Evolutionary conservation across 257 asterid genomes (phyloP), one percentile per base, ranked within the genome.

Genomic region (Nicotiana obtusifolia): DNA sequence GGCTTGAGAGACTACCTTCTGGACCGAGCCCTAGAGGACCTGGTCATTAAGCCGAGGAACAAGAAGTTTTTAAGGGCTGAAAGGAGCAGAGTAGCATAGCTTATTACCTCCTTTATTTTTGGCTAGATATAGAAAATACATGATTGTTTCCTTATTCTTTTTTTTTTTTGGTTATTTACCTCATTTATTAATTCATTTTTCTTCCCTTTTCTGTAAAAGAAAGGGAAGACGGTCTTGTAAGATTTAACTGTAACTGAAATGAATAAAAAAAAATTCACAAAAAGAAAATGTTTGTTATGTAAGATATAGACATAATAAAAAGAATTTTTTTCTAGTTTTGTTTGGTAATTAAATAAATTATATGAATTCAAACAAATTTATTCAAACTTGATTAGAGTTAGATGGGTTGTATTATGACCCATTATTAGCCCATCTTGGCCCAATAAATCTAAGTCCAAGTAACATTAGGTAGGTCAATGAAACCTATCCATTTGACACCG

Each of bases 11-110:
- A 41, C 2, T 84, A 77, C 59, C 87, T 53, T 84, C 87, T 4
- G 87, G 87, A 65, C 87, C 87, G 26, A 81, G 87, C 56, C 84
- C 87, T 28, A 84, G 22, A 76, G 87, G 87, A 41, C 82, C 87
- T 37, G 87, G 87, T 28, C 84, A 84, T n/a, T 84, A 66, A 77
- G 26, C 24, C 3, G 4, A 47, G 57, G 53, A 66, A 16, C 1
- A 11, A 28, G 22, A 37, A 80, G 22, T 11, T 80, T 8, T 15
- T 1, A 4, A 31, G 41, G 24, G 52, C 52, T 66, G 26, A 33
- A 33, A 33, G 31, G 17, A 41, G 14, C 5, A 37, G 31, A 68
- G 20, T 68, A n/a, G 77, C 31, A 68, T 68, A 5, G 28, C 26
- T 66, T 66, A 33, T 31, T 28, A 64, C 73, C 37, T 64, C 37